Base-by-base conservation (phyloP, 805 yeast genomes). In the Wickerhamiella spandovensis region DNA sequence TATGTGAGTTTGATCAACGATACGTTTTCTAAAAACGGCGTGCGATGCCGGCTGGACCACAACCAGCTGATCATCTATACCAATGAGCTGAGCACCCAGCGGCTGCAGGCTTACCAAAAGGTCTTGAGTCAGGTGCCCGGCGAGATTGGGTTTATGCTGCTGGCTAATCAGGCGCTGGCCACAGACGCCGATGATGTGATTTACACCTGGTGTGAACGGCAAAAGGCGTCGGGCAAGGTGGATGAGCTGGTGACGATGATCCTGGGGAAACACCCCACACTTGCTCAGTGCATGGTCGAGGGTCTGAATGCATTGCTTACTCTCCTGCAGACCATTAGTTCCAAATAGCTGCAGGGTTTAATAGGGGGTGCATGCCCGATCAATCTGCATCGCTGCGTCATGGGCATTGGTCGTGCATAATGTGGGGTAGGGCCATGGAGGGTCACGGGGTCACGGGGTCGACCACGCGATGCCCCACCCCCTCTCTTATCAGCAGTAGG, bases 1-100 rank as follows among this genome's bases (percentile, higher is more conserved):
- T 75, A 83, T 51, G 80, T 89, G 45, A 81, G 89, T 22, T 88
- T 87, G 64, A 78, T 89, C 50, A 88, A 90, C 65, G 92, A 82
- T 45, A 69, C 82, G 30, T 84, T 78, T 61, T 73, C 75, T 15
- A 21, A 46, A 1, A 37, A 48, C 45, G 77, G 77, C 38, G 73
- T 89, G 17, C 95, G 87, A 65, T 95, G 96, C 1, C 78, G 82
- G 30, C 69, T 84, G 43, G 79, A 83, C 51, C 75, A 79, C 53
- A 77, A 79, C 54, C 76, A 79, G 43, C 81, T 88, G 7, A 78
- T 82, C 45, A 80, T 88, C 15, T 89, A 85, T 61, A 81, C 82
- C 56, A 69, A 72, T 42, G 55, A 53, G 46, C 59, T 75, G 30
- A 73, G 77, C 48, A 81, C 88, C 0, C 64, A 82, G 50, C 57